Evolutionary conservation across 169 alveolate genomes (phyloP).

Genomic region (Cryptosporidium bovis): DNA sequence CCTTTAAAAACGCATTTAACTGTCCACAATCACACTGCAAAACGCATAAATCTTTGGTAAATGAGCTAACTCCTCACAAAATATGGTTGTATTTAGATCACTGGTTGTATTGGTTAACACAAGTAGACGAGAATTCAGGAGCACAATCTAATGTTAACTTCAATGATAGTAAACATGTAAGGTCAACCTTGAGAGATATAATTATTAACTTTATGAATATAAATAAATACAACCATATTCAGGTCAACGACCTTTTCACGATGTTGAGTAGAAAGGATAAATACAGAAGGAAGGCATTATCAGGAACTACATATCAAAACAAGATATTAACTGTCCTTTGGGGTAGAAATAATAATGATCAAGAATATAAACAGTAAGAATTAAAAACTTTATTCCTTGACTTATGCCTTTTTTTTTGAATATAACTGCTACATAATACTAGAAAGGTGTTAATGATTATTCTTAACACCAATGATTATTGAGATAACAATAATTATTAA

Average conservation of each 20-base stretch:
- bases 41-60: constrained; percentile 31
- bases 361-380: background rate
- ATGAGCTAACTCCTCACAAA: constrained; percentile 54
- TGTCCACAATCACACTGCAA: constrained; percentile 78
- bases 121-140: background rate
- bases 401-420: background rate
- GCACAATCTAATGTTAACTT: background rate
- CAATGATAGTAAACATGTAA: background rate
- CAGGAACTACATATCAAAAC: background rate
- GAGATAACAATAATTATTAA: constrained; percentile 17
- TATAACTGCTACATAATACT: too few relatives aligned
- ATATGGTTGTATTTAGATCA: constrained; percentile 65
- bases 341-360: background rate
- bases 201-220: constrained; percentile 55
- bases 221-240: constrained; percentile 56
- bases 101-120: constrained; percentile 53
- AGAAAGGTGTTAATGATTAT: background rate
- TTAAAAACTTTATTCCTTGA: background rate
- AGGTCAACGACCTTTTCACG: constrained; percentile 15
- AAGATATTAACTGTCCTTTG: background rate
- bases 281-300: background rate
- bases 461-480: constrained; percentile 12
- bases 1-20: constrained; percentile 70
- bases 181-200: constrained; percentile 8
- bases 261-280: constrained; percentile 5